Conservation (phyloP, 2,329 filamentous ascomycete species). For the Fusarium dlaminii region DNA sequence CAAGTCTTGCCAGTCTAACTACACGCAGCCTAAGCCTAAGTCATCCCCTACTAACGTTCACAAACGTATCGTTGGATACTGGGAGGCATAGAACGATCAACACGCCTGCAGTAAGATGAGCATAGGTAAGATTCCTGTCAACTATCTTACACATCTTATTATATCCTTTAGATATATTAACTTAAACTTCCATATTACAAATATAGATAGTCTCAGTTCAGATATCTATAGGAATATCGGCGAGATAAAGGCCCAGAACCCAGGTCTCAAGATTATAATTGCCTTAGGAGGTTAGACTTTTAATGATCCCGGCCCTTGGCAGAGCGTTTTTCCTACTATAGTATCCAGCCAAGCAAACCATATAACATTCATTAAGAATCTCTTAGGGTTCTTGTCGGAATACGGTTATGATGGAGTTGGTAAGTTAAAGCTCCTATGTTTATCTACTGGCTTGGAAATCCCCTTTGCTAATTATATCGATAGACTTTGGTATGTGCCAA, state of each 20-base stretch:
- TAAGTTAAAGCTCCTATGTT: not conserved
- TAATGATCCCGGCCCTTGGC: conserved; percentile 27
- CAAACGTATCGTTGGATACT: not conserved
- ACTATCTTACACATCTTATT: not conserved
- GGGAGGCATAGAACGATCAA: not conserved
- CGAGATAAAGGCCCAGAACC: conserved; percentile 40
- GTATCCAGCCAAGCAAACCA: conserved; percentile 35
- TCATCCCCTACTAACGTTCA: not conserved
- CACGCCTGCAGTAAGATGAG: not conserved
- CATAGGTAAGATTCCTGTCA: not conserved
- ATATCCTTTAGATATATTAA: not conserved
- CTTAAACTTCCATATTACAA: not conserved
- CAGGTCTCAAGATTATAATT: conserved; percentile 46
- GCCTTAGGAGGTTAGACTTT: conserved; percentile 56
- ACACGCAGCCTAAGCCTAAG: not conserved
- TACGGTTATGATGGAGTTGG: conserved; percentile 43
- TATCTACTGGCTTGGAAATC: not conserved
- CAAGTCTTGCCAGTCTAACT: not conserved
- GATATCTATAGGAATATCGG: conserved; percentile 41
- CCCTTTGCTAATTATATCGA: not conserved
- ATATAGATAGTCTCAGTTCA: not conserved
- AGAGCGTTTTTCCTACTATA: conserved; percentile 41
- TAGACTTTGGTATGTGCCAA: not conserved
- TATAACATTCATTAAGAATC: conserved; percentile 49
- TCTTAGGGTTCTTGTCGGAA: conserved; percentile 33